A percentile compares a stretch with the other conserved stretches of the same genome.
Evolutionary conservation across 2,329 filamentous ascomycete species (phyloP).

Genomic region (Alternaria dauci): DNA sequence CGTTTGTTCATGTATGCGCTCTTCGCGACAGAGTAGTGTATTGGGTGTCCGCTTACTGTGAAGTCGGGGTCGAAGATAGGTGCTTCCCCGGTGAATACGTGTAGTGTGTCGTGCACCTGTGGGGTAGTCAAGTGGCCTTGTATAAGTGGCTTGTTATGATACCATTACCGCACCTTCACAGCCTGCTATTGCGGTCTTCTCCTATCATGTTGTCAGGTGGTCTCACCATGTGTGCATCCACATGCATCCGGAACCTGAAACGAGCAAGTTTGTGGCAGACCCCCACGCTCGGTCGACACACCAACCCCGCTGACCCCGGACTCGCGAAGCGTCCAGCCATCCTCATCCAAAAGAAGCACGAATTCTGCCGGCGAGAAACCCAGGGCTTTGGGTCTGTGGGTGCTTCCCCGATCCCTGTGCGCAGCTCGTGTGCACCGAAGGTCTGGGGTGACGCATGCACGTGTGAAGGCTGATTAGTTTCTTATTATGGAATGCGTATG

Average conservation of each 20-base stretch:
- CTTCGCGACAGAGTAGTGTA: conserved; percentile 1
- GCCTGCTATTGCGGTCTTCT: conserved; percentile 1
- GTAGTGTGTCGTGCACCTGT: conserved; percentile 8
- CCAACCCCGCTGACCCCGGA: conserved; percentile 27
- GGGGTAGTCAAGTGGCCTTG: conserved; percentile 6
- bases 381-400: conserved; percentile 33
- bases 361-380: conserved; percentile 29
- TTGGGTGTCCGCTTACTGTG: background rate
- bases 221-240: conserved; percentile 4
- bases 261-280: conserved; percentile 19
- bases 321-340: conserved; percentile 17
- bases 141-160: conserved; percentile 13
- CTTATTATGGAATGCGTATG: conserved; percentile 17
- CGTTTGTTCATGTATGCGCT: conserved; percentile 9
- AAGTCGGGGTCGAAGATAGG: conserved; percentile 1
- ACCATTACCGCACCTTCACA: conserved; percentile 4
- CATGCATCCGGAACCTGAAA: conserved; percentile 8
- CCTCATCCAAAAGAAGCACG: conserved; percentile 21
- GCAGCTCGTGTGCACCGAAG: conserved; percentile 20
- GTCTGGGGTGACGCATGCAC: conserved; percentile 22
- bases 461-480: conserved; percentile 18
- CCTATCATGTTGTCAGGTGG: conserved; percentile 15
- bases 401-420: conserved; percentile 32
- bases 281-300: conserved; percentile 23
- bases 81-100: conserved; percentile 3